Evolutionary conservation across 2,329 filamentous ascomycete genomes (phyloP), one percentile per base, ranked within the genome.

Genomic region (Cadophora sp.): DNA sequence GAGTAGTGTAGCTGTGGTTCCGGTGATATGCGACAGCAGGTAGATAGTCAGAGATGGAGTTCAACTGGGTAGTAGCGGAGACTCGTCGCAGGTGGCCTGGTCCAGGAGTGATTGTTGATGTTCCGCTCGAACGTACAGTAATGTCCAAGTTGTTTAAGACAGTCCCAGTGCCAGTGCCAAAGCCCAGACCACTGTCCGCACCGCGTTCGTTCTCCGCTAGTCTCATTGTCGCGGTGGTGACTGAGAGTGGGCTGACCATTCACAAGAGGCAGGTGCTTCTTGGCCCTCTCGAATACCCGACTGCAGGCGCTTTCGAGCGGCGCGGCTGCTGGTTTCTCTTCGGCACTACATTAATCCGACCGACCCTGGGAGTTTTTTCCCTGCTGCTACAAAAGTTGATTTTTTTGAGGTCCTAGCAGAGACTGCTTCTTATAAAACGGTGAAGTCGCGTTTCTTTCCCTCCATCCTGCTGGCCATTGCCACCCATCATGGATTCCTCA

Each of bases 401-500:
- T 53, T 53, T 53, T 11, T 53, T 9, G 47, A 9, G 14, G 50
- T 33, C 14, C 27, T 53, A 51, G 51, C 51, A 7, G 51, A 39
- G 30, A 55, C 33, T 36, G 22, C 18, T 55, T 36, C n/a, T 30
- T 14, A 43, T 33, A 59, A 60, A 41, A 59, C 22, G 22, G 27
- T 9, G 48, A 30, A 27, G 20, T n/a, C 11, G 33, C 18, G 16
- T 43, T 36, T 24, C 3, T 13, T 50, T n/a, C 33, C 24, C n/a
- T 39, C 4, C 8, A 16, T 8, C 47, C 5, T 48, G 27, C n/a
- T 41, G 2, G 24, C 13, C 33, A 47, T 56, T 33, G 20, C 30
- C 14, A 30, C 36, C 16, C 27, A 22, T 27, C 39, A 64, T 64
- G 58, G 41, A 58, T 13, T 27, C 55, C 20, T 41, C 58, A 36